Evolutionary conservation across 345 rosid genomes (phyloP), one percentile per base, ranked within the genome.

Genomic region (Lumnitzera littorea): DNA sequence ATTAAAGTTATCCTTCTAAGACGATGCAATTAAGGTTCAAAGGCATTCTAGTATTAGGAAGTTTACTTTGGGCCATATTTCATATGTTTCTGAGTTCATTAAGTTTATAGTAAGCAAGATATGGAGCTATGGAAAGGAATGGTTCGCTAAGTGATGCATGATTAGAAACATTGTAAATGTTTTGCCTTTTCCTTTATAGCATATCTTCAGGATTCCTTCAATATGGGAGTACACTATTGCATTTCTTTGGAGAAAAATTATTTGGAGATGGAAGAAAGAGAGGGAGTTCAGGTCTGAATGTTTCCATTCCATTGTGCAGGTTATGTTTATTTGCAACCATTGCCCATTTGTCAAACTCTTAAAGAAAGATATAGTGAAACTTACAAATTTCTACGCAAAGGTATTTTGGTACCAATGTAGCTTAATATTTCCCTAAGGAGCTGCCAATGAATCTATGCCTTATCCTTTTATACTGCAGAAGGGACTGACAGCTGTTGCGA

Each of bases 311-410:
- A 58, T 62, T 55, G 43, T 66, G 63, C 77, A 89, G 92, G 96
- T 87, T 63, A 85, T 91, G 91, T 89, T 89, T 68, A 76, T 89
- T 41, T 91, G 94, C 78, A 89, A 89, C 61, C 98, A 89, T 74
- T 91, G 98, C 72, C 92, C 98, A 0, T 91, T 91, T 85, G 98
- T 91, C 64, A 87, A 70, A 70, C 96, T 82, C 75, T 71, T 89
- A 80, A 85, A 87, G 86, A 89, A 91, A 71, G 86, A 83, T 67
- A 60, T 89, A 53, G 89, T 74, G 62, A 89, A 89, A 81, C 95
- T 91, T 46, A 50, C 87, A 24, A 79, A 87, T 76, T 91, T 80
- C 74, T 87, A 85, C 51, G 78, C 74, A 80, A 73, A 85, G 96
- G 98, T 91, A 72, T 61, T 57, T 50, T 50, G 57, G 52, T 49